Conservation (phyloP, 2,329 filamentous ascomycete species). For the Fusarium nygamai region DNA sequence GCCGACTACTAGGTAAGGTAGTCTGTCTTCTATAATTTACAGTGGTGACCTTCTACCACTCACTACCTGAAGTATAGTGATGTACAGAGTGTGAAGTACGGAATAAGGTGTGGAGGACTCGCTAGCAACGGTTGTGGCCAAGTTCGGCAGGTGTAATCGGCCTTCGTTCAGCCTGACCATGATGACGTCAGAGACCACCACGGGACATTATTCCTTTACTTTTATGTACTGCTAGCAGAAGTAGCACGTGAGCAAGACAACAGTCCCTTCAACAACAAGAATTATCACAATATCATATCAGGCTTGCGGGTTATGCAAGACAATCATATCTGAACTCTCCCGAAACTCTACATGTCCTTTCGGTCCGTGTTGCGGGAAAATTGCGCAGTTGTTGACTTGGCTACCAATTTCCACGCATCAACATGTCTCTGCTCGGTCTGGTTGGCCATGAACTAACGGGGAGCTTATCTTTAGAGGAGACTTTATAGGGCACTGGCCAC, state of each 20-base stretch:
- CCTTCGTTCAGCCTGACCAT: background rate
- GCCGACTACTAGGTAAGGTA: background rate
- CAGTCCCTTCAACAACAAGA: background rate
- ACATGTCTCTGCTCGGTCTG: conserved; percentile 15
- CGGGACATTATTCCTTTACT: no score
- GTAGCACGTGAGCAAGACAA: background rate
- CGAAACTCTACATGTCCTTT: background rate
- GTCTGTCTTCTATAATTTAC: background rate
- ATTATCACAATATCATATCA: background rate
- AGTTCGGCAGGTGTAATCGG: conserved; percentile 21
- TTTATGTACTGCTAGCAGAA: background rate
- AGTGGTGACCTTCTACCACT: background rate
- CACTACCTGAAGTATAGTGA: background rate
- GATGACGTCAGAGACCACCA: conserved; percentile 24
- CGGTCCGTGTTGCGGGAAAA: background rate
- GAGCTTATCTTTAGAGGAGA: conserved; percentile 9
- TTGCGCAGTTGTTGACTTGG: background rate
- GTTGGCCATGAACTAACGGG: conserved; percentile 16
- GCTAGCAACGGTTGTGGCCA: conserved; percentile 1
- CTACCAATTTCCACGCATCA: conserved; percentile 3
- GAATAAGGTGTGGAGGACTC: background rate
- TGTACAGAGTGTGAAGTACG: background rate
- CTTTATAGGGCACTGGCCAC: conserved; percentile 20
- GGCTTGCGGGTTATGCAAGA: background rate
- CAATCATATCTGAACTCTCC: background rate